A percentile compares a stretch with the other conserved stretches of the same genome.
Evolutionary conservation across 2,329 filamentous ascomycete species (phyloP).

Genomic region (Emericellopsis cladophorae): DNA sequence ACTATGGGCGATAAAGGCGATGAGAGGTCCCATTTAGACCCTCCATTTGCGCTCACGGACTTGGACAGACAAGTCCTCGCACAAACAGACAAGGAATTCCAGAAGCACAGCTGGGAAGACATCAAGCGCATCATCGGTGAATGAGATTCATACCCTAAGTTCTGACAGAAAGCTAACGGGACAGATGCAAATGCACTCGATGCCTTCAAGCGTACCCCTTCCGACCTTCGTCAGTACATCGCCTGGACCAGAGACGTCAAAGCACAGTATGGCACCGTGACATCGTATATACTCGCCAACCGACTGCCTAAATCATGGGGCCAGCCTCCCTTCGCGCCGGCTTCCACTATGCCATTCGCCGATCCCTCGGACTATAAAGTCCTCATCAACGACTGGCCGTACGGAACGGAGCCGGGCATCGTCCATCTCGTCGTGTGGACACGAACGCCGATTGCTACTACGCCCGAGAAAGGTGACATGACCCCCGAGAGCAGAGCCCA

Average conservation of each 20-base stretch:
- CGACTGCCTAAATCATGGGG: constrained; percentile 59
- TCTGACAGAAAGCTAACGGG: background rate
- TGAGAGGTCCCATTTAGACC: constrained; percentile 23
- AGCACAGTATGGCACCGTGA: constrained; percentile 64
- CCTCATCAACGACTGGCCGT: constrained; percentile 87
- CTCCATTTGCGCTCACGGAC: constrained; percentile 46
- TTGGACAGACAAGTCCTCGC: constrained; percentile 45
- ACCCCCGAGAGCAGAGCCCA: constrained; percentile 50
- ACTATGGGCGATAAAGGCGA: background rate
- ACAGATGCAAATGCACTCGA: constrained; percentile 50
- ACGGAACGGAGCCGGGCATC: constrained; percentile 54
- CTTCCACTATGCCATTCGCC: constrained; percentile 36
- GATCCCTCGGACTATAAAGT: constrained; percentile 52
- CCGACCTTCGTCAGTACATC: constrained; percentile 68
- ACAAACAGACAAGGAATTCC: constrained; percentile 57
- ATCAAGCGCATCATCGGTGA: constrained; percentile 54
- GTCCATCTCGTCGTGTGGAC: constrained; percentile 89
- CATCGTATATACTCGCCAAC: constrained; percentile 63
- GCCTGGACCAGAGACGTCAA: constrained; percentile 61
- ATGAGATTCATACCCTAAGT: background rate
- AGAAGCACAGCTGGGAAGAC: constrained; percentile 60
- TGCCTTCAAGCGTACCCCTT: constrained; percentile 66
- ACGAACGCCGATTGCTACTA: constrained; percentile 66
- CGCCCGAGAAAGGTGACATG: constrained; percentile 58
- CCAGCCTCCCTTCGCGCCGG: constrained; percentile 38